Percentiles rank a stretch among this genome's conserved stretches.
Conservation (phyloP, 2,329 filamentous ascomycete genomes). For the Pseudogymnoascus sp. region DNA sequence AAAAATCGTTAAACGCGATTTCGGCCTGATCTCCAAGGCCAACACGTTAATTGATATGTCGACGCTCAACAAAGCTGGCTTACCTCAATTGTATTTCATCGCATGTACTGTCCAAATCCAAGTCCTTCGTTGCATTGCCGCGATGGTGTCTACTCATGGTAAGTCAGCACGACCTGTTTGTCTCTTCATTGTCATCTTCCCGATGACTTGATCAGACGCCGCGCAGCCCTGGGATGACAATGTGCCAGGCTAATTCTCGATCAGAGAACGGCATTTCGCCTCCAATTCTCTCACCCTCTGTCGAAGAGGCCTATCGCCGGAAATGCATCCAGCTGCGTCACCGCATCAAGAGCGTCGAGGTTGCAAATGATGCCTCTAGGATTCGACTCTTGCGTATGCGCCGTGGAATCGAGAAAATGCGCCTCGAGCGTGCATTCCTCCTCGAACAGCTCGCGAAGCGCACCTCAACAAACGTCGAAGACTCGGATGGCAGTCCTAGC, state of each 20-base stretch:
- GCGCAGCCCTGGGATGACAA: not conserved
- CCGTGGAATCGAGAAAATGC: constrained; percentile 83
- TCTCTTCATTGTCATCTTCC: not conserved
- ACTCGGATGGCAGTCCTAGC: constrained; percentile 71
- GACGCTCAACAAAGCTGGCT: not conserved
- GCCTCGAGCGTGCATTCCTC: constrained; percentile 72
- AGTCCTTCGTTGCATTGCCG: not conserved
- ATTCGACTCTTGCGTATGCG: constrained; percentile 71
- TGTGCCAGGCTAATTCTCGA: not conserved
- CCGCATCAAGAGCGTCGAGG: constrained; percentile 84
- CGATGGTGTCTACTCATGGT: not conserved
- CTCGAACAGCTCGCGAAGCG: constrained; percentile 66
- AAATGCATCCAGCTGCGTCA: constrained; percentile 95
- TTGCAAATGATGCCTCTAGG: constrained; percentile 77
- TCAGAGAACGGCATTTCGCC: constrained; percentile 38
- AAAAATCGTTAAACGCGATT: constrained; percentile 9
- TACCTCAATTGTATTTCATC: not conserved
- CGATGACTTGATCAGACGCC: not conserved
- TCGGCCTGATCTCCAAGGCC: constrained; percentile 5
- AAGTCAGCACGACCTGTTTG: not conserved
- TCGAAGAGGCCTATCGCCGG: constrained; percentile 89
- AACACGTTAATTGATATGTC: not conserved
- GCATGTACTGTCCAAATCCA: not conserved
- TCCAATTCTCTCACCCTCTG: constrained; percentile 68
- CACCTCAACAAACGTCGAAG: constrained; percentile 66